Base-by-base conservation (phyloP, 2,329 filamentous ascomycete species). In the Fusarium tricinctum region DNA sequence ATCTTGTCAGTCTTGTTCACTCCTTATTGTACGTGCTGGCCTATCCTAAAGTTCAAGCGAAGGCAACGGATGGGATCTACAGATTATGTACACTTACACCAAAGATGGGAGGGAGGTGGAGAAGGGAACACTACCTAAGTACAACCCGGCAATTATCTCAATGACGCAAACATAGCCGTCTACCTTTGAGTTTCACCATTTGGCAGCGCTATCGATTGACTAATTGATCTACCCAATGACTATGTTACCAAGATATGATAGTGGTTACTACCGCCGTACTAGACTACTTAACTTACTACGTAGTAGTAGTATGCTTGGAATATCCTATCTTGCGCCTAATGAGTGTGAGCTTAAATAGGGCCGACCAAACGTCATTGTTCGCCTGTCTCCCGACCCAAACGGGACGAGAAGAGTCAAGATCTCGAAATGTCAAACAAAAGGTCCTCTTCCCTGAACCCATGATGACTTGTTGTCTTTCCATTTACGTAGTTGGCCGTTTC, bases 401-500 rank as follows among this genome's bases (percentile, higher is more conserved):
- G 19, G 5, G 23, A n/a, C 20, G 19, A 3, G 40, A 40, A 20
- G n/a, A 33, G 28, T 14, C 20, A 19, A 46, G 30, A 19, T 42
- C 15, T 57, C 49, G 28, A 20, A 7, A 49, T 20, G 43, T 23
- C 8, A 23, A 49, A 35, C 22, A 28, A 26, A 15, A n/a, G 17
- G 10, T 19, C 19, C n/a, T 38, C 4, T 26, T 35, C 19, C 33
- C 42, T 32, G 23, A 57, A 39, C 52, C 49, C 20, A 58, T 47
- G 60, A 38, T 47, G 22, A 15, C 40, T 33, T 47, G 40, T 28
- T 45, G 56, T 66, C 39, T 43, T 49, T 40, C 46, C 63, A 50
- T 67, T 43, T 64, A 58, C 33, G 52, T 63, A 40, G 39, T 58
- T 58, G 47, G 32, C 43, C 30, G 56, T 39, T 55, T 58, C 50